A percentile compares a stretch with the other conserved stretches of the same genome.
Conservation (phyloP, 2,329 filamentous ascomycete species). For the Nigrospora sphaerica region DNA sequence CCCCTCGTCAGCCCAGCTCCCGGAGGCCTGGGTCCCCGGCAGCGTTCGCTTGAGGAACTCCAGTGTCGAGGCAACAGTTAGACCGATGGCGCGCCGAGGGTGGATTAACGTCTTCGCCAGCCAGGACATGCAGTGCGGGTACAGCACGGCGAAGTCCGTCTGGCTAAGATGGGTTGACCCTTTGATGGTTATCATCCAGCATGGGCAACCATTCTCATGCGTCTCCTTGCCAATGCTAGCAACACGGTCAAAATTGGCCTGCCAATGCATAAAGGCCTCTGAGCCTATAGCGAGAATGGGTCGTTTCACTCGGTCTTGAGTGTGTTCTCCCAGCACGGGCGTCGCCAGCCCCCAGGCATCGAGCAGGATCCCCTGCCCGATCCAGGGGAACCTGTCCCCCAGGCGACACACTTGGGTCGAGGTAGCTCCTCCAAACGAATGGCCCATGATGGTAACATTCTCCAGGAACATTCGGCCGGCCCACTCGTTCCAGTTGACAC, state of each 20-base stretch:
- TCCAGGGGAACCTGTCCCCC: constrained; percentile 44
- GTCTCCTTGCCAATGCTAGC: constrained; percentile 50
- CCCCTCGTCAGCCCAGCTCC: constrained; percentile 47
- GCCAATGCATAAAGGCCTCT: constrained; percentile 67
- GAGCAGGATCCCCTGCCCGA: constrained; percentile 58
- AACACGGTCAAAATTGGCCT: constrained; percentile 53
- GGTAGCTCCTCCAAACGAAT: constrained; percentile 62
- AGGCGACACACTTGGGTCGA: constrained; percentile 53
- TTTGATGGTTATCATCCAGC: constrained; percentile 44
- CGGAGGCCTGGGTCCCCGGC: constrained; percentile 36
- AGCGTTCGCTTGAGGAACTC: constrained; percentile 54
- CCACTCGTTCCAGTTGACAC: constrained; percentile 50
- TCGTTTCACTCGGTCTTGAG: constrained; percentile 34
- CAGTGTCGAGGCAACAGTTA: constrained; percentile 55
- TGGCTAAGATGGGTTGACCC: constrained; percentile 61
- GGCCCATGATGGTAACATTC: constrained; percentile 55
- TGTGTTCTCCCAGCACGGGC: constrained; percentile 34
- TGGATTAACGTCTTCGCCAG: constrained; percentile 59
- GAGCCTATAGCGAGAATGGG: constrained; percentile 58
- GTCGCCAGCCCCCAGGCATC: constrained; percentile 55
- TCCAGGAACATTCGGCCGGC: constrained; percentile 45
- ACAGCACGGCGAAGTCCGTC: constrained; percentile 60
- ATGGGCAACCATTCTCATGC: constrained; percentile 33
- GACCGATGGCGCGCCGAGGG: constrained; percentile 52
- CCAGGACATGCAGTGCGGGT: constrained; percentile 49